phyloP scores from a whole-genome alignment of 129 eudicot species.

The Chrysanthemum lavandulifolium region DNA sequence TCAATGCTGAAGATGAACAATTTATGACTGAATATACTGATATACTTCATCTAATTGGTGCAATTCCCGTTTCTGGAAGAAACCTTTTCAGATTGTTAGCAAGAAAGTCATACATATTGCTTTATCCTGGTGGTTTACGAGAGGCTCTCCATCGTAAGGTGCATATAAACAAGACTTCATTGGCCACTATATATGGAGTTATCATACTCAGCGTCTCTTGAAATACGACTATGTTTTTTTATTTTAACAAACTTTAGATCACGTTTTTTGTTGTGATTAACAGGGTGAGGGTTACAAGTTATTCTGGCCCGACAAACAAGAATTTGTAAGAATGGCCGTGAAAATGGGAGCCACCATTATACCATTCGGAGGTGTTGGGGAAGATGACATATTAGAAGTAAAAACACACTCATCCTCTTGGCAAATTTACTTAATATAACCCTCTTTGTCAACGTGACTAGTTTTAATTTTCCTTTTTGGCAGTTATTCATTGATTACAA shows the following conservation, averaged over 20 bases:
- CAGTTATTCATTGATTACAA: slow-evolving; percentile 34
- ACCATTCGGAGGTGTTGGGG: slow-evolving; percentile 38
- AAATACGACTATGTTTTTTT: too few relatives aligned
- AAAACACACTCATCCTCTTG: background rate
- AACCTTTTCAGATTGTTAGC: slow-evolving; percentile 27
- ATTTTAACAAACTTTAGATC: background rate
- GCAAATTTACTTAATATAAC: background rate
- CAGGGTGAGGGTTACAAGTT: slow-evolving; percentile 32
- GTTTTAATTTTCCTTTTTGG: background rate
- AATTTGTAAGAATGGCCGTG: slow-evolving; percentile 39
- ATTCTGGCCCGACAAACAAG: slow-evolving; percentile 42
- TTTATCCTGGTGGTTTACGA: slow-evolving; percentile 35
- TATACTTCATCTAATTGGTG: slow-evolving; percentile 25
- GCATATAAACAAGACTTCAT: too few relatives aligned
- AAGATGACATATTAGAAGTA: slow-evolving; percentile 38
- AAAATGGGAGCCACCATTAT: slow-evolving; percentile 37
- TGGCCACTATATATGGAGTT: too few relatives aligned
- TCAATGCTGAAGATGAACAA: slow-evolving; percentile 21
- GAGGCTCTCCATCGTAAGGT: slow-evolving; percentile 39
- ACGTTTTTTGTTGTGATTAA: background rate
- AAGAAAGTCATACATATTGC: slow-evolving; percentile 30
- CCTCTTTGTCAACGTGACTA: too few relatives aligned
- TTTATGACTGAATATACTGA: slow-evolving; percentile 24
- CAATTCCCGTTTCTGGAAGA: slow-evolving; percentile 35
- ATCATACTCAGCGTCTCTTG: too few relatives aligned